Base-by-base conservation (phyloP, 1,284 basidiomycete species). In the Paramarasmius palmivorus region DNA sequence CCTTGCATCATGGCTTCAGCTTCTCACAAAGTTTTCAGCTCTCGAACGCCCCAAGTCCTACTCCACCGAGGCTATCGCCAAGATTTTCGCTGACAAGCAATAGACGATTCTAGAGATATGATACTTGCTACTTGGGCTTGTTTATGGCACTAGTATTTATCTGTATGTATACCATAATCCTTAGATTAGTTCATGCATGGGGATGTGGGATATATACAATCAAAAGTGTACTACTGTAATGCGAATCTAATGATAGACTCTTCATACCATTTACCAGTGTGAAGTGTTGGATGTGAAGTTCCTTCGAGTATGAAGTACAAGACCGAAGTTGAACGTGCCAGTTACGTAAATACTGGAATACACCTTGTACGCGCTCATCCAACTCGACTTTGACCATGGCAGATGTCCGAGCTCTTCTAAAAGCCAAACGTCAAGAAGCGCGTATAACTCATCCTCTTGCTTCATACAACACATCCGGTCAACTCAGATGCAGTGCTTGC, bases 31-130 rank as follows among this genome's bases (percentile, higher is more conserved):
- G 37, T 57, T 36, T 59, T 4, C 56, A 90, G 87, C 92, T 60
- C 82, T 94, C 42, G 92, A 94, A 70, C 83, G 92, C 39, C 92
- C 92, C 58, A 93, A 93, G 76, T 93, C 90, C 20, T 92, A 91
- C 72, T 92, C 89, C 22, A 90, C 81, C 46, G 79, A 73, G 19
- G 85, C 84, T 34, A 92, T 92, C 70, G 76, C 86, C 63, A 84
- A 85, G 66, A 88, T 92, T 61, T 92, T 92, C 70, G 74, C 74
- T 63, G 73, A 75, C 63, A 82, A 79, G 73, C 62, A 65, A 41
- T 75, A 51, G 40, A 50, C 32, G 7, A 12, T 36, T 49, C 22
- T 14, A 49, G 25, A n/a, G 10, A 7, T 12, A 6, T 22, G 14
- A 49, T 49, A 6, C 5, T 9, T 40, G n/a, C 17, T 17, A 19